Percentiles rank a stretch among this genome's conserved stretches.
Conservation (phyloP, 164 flowering plant species). For the Umbellularia californica region DNA sequence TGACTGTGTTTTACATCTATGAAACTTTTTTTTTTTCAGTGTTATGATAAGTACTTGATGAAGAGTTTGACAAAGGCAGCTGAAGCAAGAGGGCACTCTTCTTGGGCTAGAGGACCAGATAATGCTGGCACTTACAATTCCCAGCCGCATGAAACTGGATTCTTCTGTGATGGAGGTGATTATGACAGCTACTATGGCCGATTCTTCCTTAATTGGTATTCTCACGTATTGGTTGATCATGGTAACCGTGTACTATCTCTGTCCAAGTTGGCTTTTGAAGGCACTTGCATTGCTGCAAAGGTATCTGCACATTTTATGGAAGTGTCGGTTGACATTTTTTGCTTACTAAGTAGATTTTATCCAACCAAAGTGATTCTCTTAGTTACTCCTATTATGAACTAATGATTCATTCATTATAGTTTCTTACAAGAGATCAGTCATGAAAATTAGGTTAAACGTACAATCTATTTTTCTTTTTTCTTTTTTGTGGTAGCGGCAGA, state of each 20-base stretch:
- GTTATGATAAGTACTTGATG: constrained; percentile 79
- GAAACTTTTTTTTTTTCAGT: constrained; percentile 35
- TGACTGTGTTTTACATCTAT: background rate
- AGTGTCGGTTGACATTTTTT: background rate
- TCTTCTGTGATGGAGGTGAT: constrained; percentile 95
- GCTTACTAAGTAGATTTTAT: background rate
- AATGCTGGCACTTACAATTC: constrained; percentile 87
- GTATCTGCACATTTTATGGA: constrained; percentile 23
- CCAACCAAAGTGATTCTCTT: background rate
- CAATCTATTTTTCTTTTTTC: background rate
- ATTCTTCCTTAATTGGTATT: constrained; percentile 89
- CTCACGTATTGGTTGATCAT: constrained; percentile 71
- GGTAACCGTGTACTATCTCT: constrained; percentile 72
- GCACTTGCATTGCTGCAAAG: constrained; percentile 70
- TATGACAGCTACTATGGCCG: constrained; percentile 89
- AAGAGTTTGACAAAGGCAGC: constrained; percentile 76
- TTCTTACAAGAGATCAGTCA: background rate
- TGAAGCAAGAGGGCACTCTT: constrained; percentile 75
- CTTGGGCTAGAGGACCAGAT: constrained; percentile 88
- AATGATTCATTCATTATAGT: background rate
- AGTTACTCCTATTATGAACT: background rate
- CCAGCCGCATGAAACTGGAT: constrained; percentile 78
- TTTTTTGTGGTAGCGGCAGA: too few species aligned
- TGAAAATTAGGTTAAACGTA: background rate
- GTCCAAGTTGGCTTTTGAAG: constrained; percentile 85